Evolutionary conservation across 2,329 filamentous ascomycete species (phyloP), one percentile per base, ranked within the genome.

Genomic region (Calycina herbarum): DNA sequence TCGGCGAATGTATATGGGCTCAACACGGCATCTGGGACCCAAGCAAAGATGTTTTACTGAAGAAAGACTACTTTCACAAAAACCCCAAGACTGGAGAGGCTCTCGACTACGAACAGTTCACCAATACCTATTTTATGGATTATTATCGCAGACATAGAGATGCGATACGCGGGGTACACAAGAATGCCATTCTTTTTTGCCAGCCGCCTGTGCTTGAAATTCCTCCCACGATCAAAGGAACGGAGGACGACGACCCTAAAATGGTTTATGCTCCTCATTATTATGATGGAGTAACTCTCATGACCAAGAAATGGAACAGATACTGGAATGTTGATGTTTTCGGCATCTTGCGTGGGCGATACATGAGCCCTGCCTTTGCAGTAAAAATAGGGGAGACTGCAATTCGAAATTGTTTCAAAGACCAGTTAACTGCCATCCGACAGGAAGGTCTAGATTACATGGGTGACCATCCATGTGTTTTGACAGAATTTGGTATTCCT

Each of bases 271-370:
- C 95, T 10, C 93, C 94, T 1, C 95, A 99, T 78, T 99, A 92
- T 76, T 99, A 99, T 77, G 95, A 99, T 73, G 95, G 95, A 11
- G 90, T 99, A 64, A 99, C 95, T 0, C 83, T 99, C 3, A 91
- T 99, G 85, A 98, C 93, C 13, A 99, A 99, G 79, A 96, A 97
- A 77, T 99, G 95, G 95, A 99, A 98, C 76, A 90, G 94, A 48
- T 88, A 90, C 17, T 99, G 95, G 91, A 99, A 99, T 72, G 91
- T 99, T 7, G 95, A 99, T 76, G 92, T 99, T 4, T 88, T 99
- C 61, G 95, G 95, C 2, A 86, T 99, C 15, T 82, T 99, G 56
- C 89, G 95, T 57, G 95, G 95, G 13, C 90, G 89, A 70, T 99
- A 99, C 75, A 82, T 91, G 70, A 91, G 90, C 27, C 95, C 95